A percentile compares a stretch with the other conserved stretches of the same genome.
Evolutionary conservation across 371 early-diverging fungal species (phyloP).

Genomic region (Dichotomocladium elegans): DNA sequence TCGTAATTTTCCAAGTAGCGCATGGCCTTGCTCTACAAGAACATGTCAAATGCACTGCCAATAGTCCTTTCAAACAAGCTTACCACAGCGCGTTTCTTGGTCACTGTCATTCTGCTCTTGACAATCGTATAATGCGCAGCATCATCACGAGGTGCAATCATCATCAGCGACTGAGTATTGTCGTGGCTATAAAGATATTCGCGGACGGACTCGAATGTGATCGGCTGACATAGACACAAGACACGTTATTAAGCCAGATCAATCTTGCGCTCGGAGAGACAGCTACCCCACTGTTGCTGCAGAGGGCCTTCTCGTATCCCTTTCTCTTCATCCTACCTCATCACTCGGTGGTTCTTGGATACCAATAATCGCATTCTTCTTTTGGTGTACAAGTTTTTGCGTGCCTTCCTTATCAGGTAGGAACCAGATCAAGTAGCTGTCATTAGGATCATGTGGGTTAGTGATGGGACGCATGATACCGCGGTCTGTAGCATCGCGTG

Average conservation of each 20-base stretch:
- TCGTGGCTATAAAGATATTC: constrained; percentile 43
- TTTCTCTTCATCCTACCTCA: constrained; percentile 6
- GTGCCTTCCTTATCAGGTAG: constrained; percentile 39
- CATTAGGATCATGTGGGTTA: constrained; percentile 47
- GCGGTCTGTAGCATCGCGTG: constrained; percentile 46
- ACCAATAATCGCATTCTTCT: constrained; percentile 6
- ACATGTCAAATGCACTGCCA: neutral
- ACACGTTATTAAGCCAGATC: neutral
- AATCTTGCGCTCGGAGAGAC: no score
- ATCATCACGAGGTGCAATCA: constrained; percentile 26
- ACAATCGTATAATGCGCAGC: constrained; percentile 28
- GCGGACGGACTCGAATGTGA: constrained; percentile 33
- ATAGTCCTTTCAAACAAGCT: neutral
- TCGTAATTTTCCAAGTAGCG: constrained; percentile 32
- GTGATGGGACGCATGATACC: constrained; percentile 59
- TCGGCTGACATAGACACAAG: constrained; percentile 11
- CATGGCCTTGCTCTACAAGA: constrained; percentile 19
- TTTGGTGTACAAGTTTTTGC: constrained; percentile 27
- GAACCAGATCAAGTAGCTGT: constrained; percentile 48
- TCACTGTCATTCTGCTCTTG: constrained; percentile 33
- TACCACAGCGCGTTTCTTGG: constrained; percentile 44
- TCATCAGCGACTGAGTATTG: constrained; percentile 20
- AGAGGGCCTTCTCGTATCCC: neutral
- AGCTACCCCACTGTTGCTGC: no score
- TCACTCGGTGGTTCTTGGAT: neutral